Base-by-base conservation (phyloP, 2,329 filamentous ascomycete genomes). In the Phoma sp. region DNA sequence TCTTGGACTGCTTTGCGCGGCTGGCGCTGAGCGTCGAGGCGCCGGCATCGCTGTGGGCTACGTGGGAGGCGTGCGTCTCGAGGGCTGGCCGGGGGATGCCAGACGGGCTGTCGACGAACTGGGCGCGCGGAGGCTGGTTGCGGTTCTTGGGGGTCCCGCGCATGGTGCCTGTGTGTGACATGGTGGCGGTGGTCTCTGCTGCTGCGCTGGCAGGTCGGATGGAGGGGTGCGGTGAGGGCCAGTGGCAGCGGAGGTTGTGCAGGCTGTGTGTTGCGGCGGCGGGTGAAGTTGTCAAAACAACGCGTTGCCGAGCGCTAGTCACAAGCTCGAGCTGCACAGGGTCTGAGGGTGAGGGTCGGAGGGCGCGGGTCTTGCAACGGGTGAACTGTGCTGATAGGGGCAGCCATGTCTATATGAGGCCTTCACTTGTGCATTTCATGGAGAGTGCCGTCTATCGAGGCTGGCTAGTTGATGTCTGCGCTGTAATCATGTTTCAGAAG, bases 1-100 rank as follows among this genome's bases (percentile, higher is more conserved):
- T 88, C 81, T 98, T 98, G 66, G 88, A 89, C 83, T 97, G 93
- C 80, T 97, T 97, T 77, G 95, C 91, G 72, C 95, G 87, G 77
- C 93, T 98, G 67, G 92, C 91, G 79, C 92, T 97, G 79, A 97
- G 85, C 33, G 90, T 87, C 49, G 91, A 90, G 60, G 75, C 67
- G 29, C 77, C 83, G 56, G 74, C 78, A 66, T 90, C 89, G 78
- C 80, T 86, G 61, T 81, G 80, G 64, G 83, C 77, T 7, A 67
- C 60, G 30, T 70, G 62, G 62, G 83, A 78, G 7, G 65, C 54
- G 43, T 70, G 64, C 53, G 82, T 79, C 54, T 92, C 90, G 60
- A 86, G 80, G 43, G 90, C 85, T 38, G 90, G 90, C 67, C 90
- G 84, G 65, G 89, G 89, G 71, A 92, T 92, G 70, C 78, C 82